Evolutionary conservation across 2,329 filamentous ascomycete species (phyloP), one percentile per base, ranked within the genome.

Genomic region (Aspergillus sclerotialis): DNA sequence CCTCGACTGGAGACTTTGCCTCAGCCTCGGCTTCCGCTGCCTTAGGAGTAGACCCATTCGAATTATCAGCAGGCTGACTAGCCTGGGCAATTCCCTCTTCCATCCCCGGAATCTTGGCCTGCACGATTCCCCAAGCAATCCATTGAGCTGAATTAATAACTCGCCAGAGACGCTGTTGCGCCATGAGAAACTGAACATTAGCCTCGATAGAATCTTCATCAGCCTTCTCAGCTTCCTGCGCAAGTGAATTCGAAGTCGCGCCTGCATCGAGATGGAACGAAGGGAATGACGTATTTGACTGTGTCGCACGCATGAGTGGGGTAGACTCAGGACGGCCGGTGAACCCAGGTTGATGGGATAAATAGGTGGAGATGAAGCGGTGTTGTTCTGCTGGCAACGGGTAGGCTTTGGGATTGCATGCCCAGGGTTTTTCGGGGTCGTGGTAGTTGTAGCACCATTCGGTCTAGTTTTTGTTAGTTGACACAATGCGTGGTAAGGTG

Each of bases 361-460:
- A 75, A 52, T 98, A 98, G 7, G 88, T 81, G 32, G 80, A 77
- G 50, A 98, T 72, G 61, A 95, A 95, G 23, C 83, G 82, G 40
- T 75, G 74, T 56, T 95, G 92, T 59, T 95, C 82, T 36, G 89
- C 84, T 0, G 72, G 64, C 0, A 72, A 86, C 0, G 92, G 92
- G 61, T 94, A 98, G 34, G 67, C 62, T 34, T 67, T 65, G 4
- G 75, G 75, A 50, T 82, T 78, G 69, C 85, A 90, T 16, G 70
- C 76, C 65, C 77, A 78, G 0, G 86, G 69, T 19, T 64, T 65
- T 17, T 69, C 65, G 3, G 76, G 62, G 55, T 92, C 80, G 56
- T 95, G 89, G 63, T 98, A 98, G 63, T 98, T 90, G 70, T 96
- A 96, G 49, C 86, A 84, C 92, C 92, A 98, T 64, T 98, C 92